These are phyloP conservation scores for Trypanosoma melophagium DNA, from an alignment of 208 protist species.

Conservation along the genomic window DNA sequence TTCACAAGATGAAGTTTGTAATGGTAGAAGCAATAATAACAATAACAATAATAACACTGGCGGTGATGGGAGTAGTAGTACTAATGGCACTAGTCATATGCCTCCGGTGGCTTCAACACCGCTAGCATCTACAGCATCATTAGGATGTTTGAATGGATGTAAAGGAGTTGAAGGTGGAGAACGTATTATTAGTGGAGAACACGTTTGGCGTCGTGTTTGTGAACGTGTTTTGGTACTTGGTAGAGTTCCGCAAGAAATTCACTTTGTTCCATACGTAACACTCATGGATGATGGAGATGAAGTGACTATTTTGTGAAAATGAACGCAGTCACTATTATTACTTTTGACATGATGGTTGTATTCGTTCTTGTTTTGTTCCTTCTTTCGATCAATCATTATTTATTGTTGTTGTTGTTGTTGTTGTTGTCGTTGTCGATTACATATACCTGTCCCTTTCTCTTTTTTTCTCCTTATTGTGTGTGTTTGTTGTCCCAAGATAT, in stretches of 20 bases:
- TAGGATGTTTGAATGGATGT: neutral
- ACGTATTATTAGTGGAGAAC: constrained; percentile 9
- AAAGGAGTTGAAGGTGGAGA: neutral
- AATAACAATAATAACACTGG: neutral
- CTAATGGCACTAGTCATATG: neutral
- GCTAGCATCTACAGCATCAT: neutral
- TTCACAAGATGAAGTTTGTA: neutral
- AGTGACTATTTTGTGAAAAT: constrained; percentile 25
- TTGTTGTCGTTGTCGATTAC: neutral
- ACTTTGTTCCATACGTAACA: constrained; percentile 63
- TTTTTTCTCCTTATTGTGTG: neutral
- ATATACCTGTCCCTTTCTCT: neutral
- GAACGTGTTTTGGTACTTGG: constrained; percentile 28
- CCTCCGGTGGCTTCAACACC: neutral
- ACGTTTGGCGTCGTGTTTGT: constrained; percentile 33
- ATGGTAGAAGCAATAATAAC: neutral
- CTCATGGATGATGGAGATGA: constrained; percentile 56
- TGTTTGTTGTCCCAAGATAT: too few species aligned
- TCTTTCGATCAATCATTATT: constrained; percentile 2
- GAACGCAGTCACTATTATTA: neutral
- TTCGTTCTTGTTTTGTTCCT: neutral
- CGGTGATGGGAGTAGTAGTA: neutral
- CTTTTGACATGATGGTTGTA: too few species aligned
- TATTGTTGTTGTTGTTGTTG: constrained; percentile 14
- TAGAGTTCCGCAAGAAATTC: constrained; percentile 11